Percentiles rank a stretch among this genome's conserved stretches.
Conservation (phyloP, 2,329 filamentous ascomycete genomes). For the Calonectria ilicicola region DNA sequence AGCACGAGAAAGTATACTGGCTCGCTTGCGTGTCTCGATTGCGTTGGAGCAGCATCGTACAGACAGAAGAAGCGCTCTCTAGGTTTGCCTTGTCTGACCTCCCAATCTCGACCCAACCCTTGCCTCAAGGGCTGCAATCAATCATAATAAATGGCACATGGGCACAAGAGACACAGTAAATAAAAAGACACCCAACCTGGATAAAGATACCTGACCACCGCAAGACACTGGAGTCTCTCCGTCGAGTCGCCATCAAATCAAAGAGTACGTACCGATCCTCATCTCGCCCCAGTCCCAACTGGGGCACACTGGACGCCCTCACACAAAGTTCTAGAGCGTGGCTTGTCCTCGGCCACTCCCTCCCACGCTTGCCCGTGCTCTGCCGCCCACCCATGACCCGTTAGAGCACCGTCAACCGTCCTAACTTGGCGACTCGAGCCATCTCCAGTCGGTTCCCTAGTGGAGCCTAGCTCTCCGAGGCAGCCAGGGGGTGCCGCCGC, state of each 20-base stretch:
- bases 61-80: neutral
- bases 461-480: slow-evolving; percentile 33
- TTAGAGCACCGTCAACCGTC: slow-evolving; percentile 12
- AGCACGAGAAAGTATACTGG: neutral
- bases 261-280: slow-evolving; percentile 2
- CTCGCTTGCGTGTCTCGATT: neutral
- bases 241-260: neutral
- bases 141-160: slow-evolving; percentile 9
- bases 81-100: neutral
- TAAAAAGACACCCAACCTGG: slow-evolving; percentile 5
- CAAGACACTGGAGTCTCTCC: slow-evolving; percentile 21
- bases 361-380: slow-evolving; percentile 36
- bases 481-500: slow-evolving; percentile 16
- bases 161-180: slow-evolving; percentile 7
- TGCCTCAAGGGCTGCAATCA: neutral
- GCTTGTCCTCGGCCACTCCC: slow-evolving; percentile 39
- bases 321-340: slow-evolving; percentile 21
- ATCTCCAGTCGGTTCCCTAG: slow-evolving; percentile 26
- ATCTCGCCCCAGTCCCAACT: neutral
- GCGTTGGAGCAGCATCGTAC: slow-evolving; percentile 3
- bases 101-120: slow-evolving; percentile 3
- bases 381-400: slow-evolving; percentile 11
- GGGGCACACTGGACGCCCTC: neutral
- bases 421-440: slow-evolving; percentile 10
- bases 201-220: neutral